Evolutionary conservation across 2,329 filamentous ascomycete species (phyloP), one percentile per base, ranked within the genome.

Genomic region (Fusarium setosum): DNA sequence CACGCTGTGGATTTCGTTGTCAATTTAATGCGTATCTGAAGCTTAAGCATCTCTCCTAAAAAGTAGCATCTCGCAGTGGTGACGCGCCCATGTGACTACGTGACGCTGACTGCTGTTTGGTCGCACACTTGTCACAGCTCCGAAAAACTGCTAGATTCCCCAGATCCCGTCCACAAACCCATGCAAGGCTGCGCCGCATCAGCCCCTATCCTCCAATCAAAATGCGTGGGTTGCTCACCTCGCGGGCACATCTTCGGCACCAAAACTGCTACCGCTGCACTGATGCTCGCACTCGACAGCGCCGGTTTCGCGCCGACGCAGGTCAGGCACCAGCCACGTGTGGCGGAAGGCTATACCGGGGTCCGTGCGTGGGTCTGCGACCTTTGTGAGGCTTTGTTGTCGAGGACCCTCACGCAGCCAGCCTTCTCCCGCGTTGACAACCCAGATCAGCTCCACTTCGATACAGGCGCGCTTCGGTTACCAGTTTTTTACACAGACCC

Each of bases 361-460:
- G 50, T 40, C 58, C 35, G 54, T 68, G 65, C 64, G 21, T 13
- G 41, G 48, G 40, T 34, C 52, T 9, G 24, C 40, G 37, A 44
- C 26, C 50, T 63, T 21, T 56, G 31, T 49, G 44, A 56, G 47
- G 48, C 49, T 41, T 56, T 38, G 44, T 38, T 18, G 48, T 18
- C 17, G n/a, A 10, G 35, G 32, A 41, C 56, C 59, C 51, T 56
- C 41, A 21, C 44, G 12, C 51, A 38, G 49, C 61, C 65, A 59
- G 35, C 61, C 65, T 55, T 68, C 48, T 50, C 52, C 60, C 59
- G 18, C 37, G 15, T 59, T 26, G 32, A 55, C 56, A 38, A 42
- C n/a, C n/a, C n/a, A n/a, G 24, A 45, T 38, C 18, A 41, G 67
- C 65, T 68, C 65, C 65, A 68, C 65, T 68, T 59, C 57, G 44